These are phyloP conservation scores for Apiotrichum veenhuisii DNA, from an alignment of 1,284 basidiomycete species.

Conservation along the genomic window DNA sequence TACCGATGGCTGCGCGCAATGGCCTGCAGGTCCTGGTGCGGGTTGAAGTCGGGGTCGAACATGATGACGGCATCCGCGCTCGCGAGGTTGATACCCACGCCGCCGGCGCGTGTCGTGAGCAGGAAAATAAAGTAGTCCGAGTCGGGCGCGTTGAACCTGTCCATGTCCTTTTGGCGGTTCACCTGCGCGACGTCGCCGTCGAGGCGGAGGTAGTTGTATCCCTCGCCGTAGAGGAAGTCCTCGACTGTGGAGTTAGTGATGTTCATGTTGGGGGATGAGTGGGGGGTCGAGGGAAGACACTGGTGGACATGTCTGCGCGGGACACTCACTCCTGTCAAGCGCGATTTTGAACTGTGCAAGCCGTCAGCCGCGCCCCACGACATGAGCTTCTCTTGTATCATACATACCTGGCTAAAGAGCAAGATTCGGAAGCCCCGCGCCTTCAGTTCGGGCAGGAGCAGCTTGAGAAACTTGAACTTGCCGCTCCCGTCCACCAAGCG, in stretches of 20 bases:
- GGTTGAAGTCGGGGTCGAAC: constrained; percentile 91
- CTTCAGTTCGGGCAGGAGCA: constrained; percentile 80
- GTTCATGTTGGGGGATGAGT: not conserved
- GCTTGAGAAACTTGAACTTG: constrained; percentile 79
- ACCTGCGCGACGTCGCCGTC: constrained; percentile 86
- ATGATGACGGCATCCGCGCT: constrained; percentile 67
- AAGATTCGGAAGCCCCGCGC: constrained; percentile 88
- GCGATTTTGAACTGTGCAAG: constrained; percentile 81
- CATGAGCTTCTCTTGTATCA: not conserved
- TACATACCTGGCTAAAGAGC: constrained; percentile 87
- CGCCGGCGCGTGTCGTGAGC: constrained; percentile 90
- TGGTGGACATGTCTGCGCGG: too few relatives aligned
- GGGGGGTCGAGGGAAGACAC: constrained; percentile 2
- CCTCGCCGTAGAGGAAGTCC: constrained; percentile 86
- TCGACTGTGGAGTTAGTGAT: constrained; percentile 56
- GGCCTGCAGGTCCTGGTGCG: constrained; percentile 70
- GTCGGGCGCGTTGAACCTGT: constrained; percentile 80
- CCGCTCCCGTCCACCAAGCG: constrained; percentile 79
- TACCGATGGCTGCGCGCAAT: constrained; percentile 76
- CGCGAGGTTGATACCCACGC: constrained; percentile 85
- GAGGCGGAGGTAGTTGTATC: constrained; percentile 82
- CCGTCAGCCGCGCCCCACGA: constrained; percentile 12
- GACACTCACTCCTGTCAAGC: constrained; percentile 63
- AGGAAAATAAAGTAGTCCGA: constrained; percentile 89
- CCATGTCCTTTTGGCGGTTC: constrained; percentile 88